These are phyloP conservation scores for Vitis riparia DNA, from an alignment of 164 flowering plant genomes.

Conservation along the genomic window DNA sequence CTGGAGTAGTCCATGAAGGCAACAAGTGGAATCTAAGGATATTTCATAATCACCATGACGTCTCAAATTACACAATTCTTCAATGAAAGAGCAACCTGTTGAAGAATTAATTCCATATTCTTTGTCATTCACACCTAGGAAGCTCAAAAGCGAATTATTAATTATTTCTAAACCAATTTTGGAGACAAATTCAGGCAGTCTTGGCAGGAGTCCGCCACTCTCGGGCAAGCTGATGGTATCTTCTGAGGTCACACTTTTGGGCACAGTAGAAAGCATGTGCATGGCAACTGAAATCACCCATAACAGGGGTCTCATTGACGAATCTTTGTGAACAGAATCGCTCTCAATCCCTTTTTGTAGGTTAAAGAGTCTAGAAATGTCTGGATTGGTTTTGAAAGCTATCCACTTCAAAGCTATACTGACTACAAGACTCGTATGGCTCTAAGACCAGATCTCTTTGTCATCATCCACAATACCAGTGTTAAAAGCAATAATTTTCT, in stretches of 20 bases:
- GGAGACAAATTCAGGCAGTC: slow-evolving; percentile 79
- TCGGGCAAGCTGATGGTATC: slow-evolving; percentile 20
- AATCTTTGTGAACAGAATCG: slow-evolving; percentile 19
- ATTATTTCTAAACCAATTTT: slow-evolving; percentile 62
- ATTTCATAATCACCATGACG: slow-evolving; percentile 37
- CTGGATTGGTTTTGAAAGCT: slow-evolving; percentile 30
- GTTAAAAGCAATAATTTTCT: not conserved
- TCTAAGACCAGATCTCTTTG: slow-evolving; percentile 71
- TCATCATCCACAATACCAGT: slow-evolving; percentile 24
- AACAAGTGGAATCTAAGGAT: slow-evolving; percentile 68
- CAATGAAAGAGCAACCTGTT: slow-evolving; percentile 40
- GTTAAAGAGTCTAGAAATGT: slow-evolving; percentile 26
- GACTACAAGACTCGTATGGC: slow-evolving; percentile 64
- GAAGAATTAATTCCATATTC: slow-evolving; percentile 13
- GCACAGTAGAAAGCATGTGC: slow-evolving; percentile 61
- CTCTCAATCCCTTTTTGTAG: slow-evolving; percentile 9
- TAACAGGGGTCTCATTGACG: slow-evolving; percentile 42
- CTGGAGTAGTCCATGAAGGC: slow-evolving; percentile 61
- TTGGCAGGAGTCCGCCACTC: slow-evolving; percentile 31
- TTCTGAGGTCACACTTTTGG: slow-evolving; percentile 54
- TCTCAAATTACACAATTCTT: slow-evolving; percentile 50
- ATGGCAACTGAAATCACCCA: slow-evolving; percentile 77
- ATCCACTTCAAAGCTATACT: slow-evolving; percentile 78
- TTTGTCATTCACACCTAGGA: slow-evolving; percentile 17
- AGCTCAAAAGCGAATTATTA: slow-evolving; percentile 44